Evolutionary conservation across 768 basidiomycete genomes (phyloP).

Genomic region (Serpula lacrymans): DNA sequence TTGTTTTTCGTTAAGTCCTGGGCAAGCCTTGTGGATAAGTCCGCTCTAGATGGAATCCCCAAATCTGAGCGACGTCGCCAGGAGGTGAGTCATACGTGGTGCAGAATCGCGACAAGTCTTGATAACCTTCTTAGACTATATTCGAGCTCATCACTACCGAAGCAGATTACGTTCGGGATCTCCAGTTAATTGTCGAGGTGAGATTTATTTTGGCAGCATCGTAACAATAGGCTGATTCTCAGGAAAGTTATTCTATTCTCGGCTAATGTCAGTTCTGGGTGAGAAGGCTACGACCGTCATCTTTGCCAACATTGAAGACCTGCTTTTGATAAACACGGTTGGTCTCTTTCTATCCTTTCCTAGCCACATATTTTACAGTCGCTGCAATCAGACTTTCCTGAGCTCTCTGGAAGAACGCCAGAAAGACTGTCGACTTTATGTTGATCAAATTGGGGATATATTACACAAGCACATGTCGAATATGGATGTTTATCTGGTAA

Average conservation of each 20-base stretch:
- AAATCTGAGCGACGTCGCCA: conserved; percentile 79
- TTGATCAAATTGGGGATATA: conserved; percentile 87
- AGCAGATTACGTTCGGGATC: conserved; percentile 81
- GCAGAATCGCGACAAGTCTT: neutral
- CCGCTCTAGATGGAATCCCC: conserved; percentile 79
- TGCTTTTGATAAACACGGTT: conserved; percentile 85
- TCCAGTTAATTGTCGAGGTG: conserved; percentile 91
- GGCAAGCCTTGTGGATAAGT: conserved; percentile 87
- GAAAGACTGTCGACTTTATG: conserved; percentile 85
- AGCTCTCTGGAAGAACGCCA: conserved; percentile 91
- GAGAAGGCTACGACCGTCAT: conserved; percentile 76
- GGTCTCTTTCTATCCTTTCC: conserved; percentile 15
- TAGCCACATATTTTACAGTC: neutral
- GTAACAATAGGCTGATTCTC: conserved; percentile 5
- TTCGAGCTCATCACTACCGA: conserved; percentile 96
- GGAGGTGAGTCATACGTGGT: conserved; percentile 49
- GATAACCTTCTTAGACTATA: conserved; percentile 55
- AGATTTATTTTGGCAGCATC: conserved; percentile 10
- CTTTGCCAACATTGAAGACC: conserved; percentile 93
- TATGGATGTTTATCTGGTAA: conserved; percentile 78
- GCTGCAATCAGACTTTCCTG: conserved; percentile 59
- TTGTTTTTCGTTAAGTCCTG: conserved; percentile 67
- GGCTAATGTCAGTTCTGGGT: conserved; percentile 68
- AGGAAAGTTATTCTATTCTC: conserved; percentile 78
- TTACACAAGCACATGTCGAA: conserved; percentile 69